Conservation (phyloP, 257 asterid species). For the Nicotiana attenuata region DNA sequence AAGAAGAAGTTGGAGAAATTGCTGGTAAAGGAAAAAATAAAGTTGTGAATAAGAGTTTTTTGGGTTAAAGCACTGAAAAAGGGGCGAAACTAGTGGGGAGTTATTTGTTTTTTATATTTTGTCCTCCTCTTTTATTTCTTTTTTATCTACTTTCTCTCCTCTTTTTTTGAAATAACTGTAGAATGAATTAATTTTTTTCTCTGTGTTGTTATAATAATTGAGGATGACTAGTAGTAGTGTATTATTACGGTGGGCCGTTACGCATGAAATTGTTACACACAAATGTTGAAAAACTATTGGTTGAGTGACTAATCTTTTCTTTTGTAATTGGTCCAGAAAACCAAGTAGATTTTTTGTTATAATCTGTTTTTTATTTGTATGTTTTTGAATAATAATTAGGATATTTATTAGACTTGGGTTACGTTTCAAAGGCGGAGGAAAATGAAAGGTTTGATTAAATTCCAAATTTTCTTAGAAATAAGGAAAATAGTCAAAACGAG, state of each 20-base stretch:
- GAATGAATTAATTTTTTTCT: neutral
- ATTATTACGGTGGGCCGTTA: constrained; percentile 45
- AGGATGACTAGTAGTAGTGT: neutral
- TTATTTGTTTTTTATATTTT: constrained; percentile 33
- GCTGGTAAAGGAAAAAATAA: neutral
- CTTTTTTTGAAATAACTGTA: constrained; percentile 1
- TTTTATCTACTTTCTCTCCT: neutral
- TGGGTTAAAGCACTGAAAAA: constrained; percentile 54
- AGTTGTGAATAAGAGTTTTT: constrained; percentile 14
- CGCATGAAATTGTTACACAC: constrained; percentile 37
- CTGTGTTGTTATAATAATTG: neutral
- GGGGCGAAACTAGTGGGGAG: constrained; percentile 78
- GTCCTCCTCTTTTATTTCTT: neutral
- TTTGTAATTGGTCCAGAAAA: constrained; percentile 16
- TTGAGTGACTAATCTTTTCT: neutral
- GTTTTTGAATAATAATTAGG: neutral
- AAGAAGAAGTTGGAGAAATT: constrained; percentile 13
- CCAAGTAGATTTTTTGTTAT: neutral
- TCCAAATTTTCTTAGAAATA: neutral
- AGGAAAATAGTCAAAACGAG: neutral
- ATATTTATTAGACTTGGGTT: constrained; percentile 12
- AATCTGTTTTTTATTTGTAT: neutral
- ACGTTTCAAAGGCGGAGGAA: constrained; percentile 16
- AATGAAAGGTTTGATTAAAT: constrained; percentile 7
- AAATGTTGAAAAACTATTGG: neutral